Evolutionary conservation across 2,329 filamentous ascomycete genomes (phyloP).

Genomic region (Colletotrichum incanum): DNA sequence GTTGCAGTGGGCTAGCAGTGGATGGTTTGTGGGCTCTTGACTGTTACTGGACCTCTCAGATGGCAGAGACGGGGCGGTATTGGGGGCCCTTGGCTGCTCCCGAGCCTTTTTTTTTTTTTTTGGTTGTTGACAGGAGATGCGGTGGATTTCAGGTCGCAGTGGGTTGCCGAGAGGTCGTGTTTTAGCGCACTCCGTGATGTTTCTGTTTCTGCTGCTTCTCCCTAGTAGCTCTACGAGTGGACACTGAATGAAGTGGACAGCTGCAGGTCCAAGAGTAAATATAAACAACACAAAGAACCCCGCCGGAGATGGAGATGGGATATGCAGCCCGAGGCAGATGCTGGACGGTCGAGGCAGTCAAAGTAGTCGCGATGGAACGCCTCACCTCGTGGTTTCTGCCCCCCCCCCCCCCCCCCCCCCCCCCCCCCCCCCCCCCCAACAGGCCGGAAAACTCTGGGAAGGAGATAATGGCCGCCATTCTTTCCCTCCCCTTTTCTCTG

Average conservation of each 20-base stretch:
- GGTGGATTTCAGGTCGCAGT: conserved; percentile 37
- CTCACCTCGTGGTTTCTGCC: background rate
- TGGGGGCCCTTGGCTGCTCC: conserved; percentile 10
- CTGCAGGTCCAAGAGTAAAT: conserved; percentile 32
- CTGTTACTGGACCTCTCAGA: conserved; percentile 16
- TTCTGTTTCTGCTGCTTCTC: conserved; percentile 26
- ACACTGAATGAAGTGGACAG: conserved; percentile 9
- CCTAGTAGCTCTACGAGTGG: conserved; percentile 7
- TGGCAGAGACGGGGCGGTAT: background rate
- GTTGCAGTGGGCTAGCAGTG: conserved; percentile 4
- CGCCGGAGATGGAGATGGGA: background rate
- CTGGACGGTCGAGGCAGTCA: background rate
- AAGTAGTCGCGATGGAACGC: background rate
- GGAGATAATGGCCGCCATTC: background rate
- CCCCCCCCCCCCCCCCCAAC: background rate
- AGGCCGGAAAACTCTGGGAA: background rate
- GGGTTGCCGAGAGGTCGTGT: conserved; percentile 37
- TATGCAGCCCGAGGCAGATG: background rate
- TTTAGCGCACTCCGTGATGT: conserved; percentile 40
- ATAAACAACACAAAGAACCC: background rate
- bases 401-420: no score
- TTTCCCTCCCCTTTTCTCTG: conserved; percentile 9
- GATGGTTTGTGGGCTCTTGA: conserved; percentile 16
- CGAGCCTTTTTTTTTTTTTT: conserved; percentile 30
- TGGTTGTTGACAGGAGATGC: conserved; percentile 20